Base-by-base conservation (phyloP, 106 monocot species). In the Amphibolis antarctica region DNA sequence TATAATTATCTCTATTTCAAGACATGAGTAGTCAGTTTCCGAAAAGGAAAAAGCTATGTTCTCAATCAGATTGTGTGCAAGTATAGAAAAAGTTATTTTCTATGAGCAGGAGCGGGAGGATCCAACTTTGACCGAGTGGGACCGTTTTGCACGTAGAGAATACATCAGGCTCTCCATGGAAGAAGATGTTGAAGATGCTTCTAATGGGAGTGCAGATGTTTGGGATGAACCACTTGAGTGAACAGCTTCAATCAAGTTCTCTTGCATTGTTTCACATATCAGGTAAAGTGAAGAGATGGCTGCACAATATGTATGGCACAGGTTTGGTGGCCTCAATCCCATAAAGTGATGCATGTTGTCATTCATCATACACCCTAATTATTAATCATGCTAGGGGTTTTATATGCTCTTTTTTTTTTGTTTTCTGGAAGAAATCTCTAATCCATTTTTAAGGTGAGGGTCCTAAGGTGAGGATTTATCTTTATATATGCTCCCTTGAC, bases 151-250 rank as follows among this genome's bases (percentile, higher is more conserved):
- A 31, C 94, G 79, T 50, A 86, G 89, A 70, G 94, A 94, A 68
- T 94, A 94, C 66, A 89, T 89, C 22, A 81, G 94, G 48, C 66
- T 94, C 42, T 89, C 89, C 20, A 89, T 94, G 94, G 94, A 93
- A 74, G 94, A 94, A 82, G 94, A 94, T 71, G 94, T 79, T 71
- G 92, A 92, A 75, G 87, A 94, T 94, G 89, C 94, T n/a, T 94
- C 89, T 12, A 89, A 81, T 62, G 94, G 94, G 55, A 94, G 94
- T 67, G 94, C 83, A 28, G 94, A 94, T 74, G 78, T 89, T 25
- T 94, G 94, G 94, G 94, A 89, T 51, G 94, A 94, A 77, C 86
- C 94, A 47, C 81, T 86, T 31, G 89, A 94, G 44, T 47, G 26
- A 63, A 27, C 12, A 0, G 5, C 17, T 60, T 14, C 10, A 60